phyloP scores from a whole-genome alignment of 305 asterid species.

The Fraxinus paxiana region DNA sequence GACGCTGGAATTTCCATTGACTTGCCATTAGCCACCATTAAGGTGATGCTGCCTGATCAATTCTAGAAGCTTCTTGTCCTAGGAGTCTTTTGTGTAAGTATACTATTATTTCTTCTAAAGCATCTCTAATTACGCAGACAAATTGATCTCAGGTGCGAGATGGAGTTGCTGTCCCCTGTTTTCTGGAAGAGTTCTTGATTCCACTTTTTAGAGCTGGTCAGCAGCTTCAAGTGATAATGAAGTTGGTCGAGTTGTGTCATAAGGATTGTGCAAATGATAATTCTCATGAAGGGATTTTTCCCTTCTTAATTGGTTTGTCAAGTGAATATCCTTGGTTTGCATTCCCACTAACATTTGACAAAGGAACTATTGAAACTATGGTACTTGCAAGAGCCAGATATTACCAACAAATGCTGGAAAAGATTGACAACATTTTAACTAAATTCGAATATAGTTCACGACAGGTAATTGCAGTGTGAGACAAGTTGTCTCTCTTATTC shows the following conservation, averaged over 20 bases:
- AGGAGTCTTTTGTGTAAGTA: slow-evolving; percentile 17
- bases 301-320: slow-evolving; percentile 51
- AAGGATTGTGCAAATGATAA: slow-evolving; percentile 44
- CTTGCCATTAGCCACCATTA: slow-evolving; percentile 58
- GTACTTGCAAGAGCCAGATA: slow-evolving; percentile 57
- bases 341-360: slow-evolving; percentile 69
- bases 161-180: slow-evolving; percentile 77
- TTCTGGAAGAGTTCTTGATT: slow-evolving; percentile 69
- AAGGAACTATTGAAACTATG: slow-evolving; percentile 53
- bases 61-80: slow-evolving; percentile 23
- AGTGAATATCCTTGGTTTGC: slow-evolving; percentile 51
- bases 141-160: slow-evolving; percentile 62
- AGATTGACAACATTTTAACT: slow-evolving; percentile 48
- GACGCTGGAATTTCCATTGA: slow-evolving; percentile 38
- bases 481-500: slow-evolving; percentile 1
- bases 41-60: slow-evolving; percentile 50
- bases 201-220: slow-evolving; percentile 95
- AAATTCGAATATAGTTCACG: slow-evolving; percentile 58
- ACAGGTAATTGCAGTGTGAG: slow-evolving; percentile 46
- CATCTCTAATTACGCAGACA: slow-evolving; percentile 24
- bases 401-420: slow-evolving; percentile 69
- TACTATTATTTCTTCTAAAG: slow-evolving; percentile 23
- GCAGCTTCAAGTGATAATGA: slow-evolving; percentile 89
- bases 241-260: slow-evolving; percentile 70
- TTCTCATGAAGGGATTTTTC: slow-evolving; percentile 60